Percentiles rank a stretch among this genome's conserved stretches.
phyloP scores from a whole-genome alignment of 169 alveolate species.

The Besnoitia besnoiti region DNA sequence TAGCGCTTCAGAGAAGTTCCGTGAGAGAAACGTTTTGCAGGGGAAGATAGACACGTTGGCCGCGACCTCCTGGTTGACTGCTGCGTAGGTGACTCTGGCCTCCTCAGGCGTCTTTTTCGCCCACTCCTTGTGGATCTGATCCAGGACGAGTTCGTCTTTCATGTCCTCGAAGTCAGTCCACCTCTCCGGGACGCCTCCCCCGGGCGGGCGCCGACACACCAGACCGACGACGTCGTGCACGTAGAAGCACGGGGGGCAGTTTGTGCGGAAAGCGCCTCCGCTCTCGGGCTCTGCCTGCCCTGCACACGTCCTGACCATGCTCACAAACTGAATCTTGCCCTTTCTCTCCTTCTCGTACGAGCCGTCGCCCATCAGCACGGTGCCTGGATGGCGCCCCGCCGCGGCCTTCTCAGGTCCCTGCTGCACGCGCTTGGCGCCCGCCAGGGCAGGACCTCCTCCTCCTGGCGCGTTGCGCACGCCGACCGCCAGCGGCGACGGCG shows the following conservation, averaged over 20 bases:
- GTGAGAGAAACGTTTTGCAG: conserved; percentile 34
- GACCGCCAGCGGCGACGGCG: background rate
- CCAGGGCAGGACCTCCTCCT: background rate
- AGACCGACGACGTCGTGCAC: conserved; percentile 20
- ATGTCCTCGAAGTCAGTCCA: background rate
- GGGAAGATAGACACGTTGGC: conserved; percentile 44
- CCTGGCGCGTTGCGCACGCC: background rate
- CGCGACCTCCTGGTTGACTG: conserved; percentile 3
- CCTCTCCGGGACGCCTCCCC: background rate
- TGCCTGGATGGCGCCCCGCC: background rate
- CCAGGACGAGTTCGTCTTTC: conserved; percentile 1
- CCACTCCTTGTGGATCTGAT: background rate
- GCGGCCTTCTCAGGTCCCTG: too few species aligned
- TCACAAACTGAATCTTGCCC: background rate
- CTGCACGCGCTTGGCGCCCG: background rate
- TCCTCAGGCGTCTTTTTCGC: too few species aligned
- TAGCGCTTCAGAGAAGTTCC: conserved; percentile 3
- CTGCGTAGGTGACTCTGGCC: background rate
- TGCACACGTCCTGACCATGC: background rate
- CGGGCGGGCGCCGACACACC: background rate
- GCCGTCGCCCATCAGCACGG: background rate
- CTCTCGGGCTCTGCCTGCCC: background rate
- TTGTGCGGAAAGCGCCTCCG: background rate
- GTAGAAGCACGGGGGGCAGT: background rate
- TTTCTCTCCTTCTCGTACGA: background rate